phyloP scores from a whole-genome alignment of 768 basidiomycete species.

The Xanthoconium stramineum region DNA sequence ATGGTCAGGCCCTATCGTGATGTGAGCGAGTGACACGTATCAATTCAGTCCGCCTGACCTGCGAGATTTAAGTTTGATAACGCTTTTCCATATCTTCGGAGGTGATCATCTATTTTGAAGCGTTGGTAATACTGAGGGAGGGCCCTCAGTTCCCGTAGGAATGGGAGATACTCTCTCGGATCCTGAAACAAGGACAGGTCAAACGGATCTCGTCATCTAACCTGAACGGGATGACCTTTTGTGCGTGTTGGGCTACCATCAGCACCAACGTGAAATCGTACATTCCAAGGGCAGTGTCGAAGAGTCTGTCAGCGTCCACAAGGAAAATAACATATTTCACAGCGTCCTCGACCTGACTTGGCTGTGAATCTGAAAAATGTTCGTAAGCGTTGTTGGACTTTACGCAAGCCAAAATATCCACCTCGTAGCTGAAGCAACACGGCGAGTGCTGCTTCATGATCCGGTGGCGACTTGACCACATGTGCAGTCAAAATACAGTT shows the following conservation, averaged over 20 bases:
- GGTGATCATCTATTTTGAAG: slow-evolving; percentile 91
- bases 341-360: slow-evolving; percentile 87
- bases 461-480: slow-evolving; percentile 87
- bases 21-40: slow-evolving; percentile 3
- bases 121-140: slow-evolving; percentile 74
- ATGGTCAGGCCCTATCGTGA: slow-evolving; percentile 50
- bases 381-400: not conserved
- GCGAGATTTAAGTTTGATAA: slow-evolving; percentile 70
- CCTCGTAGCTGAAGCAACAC: slow-evolving; percentile 78
- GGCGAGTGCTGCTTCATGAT: slow-evolving; percentile 80
- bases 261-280: slow-evolving; percentile 96
- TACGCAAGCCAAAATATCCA: slow-evolving; percentile 29
- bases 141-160: slow-evolving; percentile 84
- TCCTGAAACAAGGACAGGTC: slow-evolving; percentile 54
- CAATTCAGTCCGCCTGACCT: slow-evolving; percentile 40
- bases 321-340: slow-evolving; percentile 99
- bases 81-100: slow-evolving; percentile 73
- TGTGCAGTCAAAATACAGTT: slow-evolving; percentile 92
- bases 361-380: slow-evolving; percentile 38
- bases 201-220: not conserved
- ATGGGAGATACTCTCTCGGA: slow-evolving; percentile 95
- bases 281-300: slow-evolving; percentile 96
- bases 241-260: slow-evolving; percentile 95
- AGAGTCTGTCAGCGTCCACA: slow-evolving; percentile 86
- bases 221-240: slow-evolving; percentile 65